These are phyloP conservation scores for Hydnum rufescens DNA, from an alignment of 768 basidiomycete genomes.

Conservation along the genomic window DNA sequence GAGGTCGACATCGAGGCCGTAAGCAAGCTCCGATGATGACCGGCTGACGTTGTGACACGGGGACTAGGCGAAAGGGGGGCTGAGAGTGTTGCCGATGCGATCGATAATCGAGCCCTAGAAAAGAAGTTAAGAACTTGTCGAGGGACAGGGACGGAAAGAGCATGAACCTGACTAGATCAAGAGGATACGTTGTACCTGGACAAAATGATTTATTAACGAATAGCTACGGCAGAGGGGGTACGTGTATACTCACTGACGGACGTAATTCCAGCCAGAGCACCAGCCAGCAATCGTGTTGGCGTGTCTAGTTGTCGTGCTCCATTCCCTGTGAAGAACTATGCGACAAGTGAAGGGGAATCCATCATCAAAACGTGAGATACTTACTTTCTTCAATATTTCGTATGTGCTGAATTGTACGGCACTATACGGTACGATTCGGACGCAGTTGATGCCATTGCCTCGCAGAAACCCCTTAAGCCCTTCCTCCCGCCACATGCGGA, in stretches of 20 bases:
- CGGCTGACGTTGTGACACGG: conserved; percentile 3
- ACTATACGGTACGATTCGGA: conserved; percentile 79
- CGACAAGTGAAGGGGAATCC: not conserved
- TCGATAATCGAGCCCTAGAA: conserved; percentile 52
- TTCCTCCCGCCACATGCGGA: conserved; percentile 85
- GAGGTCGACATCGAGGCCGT: conserved; percentile 14
- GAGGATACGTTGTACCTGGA: conserved; percentile 75
- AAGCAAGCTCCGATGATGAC: conserved; percentile 1
- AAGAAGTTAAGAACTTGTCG: not conserved
- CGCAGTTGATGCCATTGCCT: conserved; percentile 80
- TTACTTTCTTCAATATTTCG: conserved; percentile 73
- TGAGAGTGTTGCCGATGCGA: conserved; percentile 66
- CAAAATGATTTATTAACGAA: not conserved
- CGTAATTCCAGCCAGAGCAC: conserved; percentile 82
- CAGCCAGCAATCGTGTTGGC: conserved; percentile 63
- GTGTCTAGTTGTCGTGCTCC: conserved; percentile 71
- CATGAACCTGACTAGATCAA: conserved; percentile 61
- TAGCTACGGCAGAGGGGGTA: not conserved
- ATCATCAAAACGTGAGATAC: conserved; percentile 8
- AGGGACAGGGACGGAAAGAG: not conserved
- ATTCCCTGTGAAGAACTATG: conserved; percentile 45
- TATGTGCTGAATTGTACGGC: conserved; percentile 34
- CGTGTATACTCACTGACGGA: conserved; percentile 57
- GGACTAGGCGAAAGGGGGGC: not conserved
- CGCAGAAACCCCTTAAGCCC: conserved; percentile 86